Conservation (phyloP, 768 basidiomycete genomes). For the Russula vinacea region DNA sequence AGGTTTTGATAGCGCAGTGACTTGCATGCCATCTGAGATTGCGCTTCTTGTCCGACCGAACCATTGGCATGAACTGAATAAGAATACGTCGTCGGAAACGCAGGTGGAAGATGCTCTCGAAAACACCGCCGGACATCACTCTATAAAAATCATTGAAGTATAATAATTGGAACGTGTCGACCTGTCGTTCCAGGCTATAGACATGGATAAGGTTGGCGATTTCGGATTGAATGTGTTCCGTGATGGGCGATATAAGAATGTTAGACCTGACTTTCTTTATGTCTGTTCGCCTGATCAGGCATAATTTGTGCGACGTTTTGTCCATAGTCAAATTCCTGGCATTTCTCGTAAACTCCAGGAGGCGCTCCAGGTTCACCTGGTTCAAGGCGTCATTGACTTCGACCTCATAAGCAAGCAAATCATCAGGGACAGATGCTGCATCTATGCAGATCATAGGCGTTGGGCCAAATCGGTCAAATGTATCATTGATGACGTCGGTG, state of each 20-base stretch:
- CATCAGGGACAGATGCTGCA: rapidly evolving
- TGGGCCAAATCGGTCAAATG: not conserved
- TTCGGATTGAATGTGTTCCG: not conserved
- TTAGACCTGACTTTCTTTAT: rapidly evolving
- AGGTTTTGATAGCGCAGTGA: too few species aligned
- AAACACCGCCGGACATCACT: too few species aligned
- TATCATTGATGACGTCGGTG: not conserved
- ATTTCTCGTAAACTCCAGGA: not conserved
- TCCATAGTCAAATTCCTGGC: not conserved
- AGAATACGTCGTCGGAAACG: too few species aligned
- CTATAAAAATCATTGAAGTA: too few species aligned
- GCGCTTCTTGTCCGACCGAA: too few species aligned
- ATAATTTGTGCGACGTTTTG: not conserved
- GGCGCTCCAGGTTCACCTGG: not conserved
- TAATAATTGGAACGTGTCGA: too few species aligned
- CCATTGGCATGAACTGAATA: too few species aligned
- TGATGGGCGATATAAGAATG: not conserved
- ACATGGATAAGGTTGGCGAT: too few species aligned
- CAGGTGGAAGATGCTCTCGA: too few species aligned
- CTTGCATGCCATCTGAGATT: too few species aligned
- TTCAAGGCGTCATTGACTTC: not conserved
- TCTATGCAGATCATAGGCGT: not conserved
- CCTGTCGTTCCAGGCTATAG: too few species aligned
- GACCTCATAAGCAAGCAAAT: rapidly evolving
- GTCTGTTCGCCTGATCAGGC: not conserved